Conservation (phyloP, 2,329 filamentous ascomycete genomes). For the Xylariaceae sp. region DNA sequence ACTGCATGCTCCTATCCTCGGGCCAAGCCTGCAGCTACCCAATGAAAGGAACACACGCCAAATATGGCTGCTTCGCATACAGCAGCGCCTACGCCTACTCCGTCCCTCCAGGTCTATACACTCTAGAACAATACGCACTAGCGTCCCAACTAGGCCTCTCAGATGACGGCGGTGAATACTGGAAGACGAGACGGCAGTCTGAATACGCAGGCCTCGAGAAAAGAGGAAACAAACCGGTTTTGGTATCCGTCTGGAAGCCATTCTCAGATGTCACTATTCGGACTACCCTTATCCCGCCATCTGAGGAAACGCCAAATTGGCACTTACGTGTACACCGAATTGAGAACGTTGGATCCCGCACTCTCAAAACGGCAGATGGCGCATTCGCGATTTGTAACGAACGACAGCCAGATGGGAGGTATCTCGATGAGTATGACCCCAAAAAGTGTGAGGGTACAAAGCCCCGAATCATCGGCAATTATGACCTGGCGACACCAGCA, state of each 20-base stretch:
- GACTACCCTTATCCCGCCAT: conserved; percentile 64
- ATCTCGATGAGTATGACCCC: conserved; percentile 49
- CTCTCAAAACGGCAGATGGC: conserved; percentile 70
- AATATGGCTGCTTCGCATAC: conserved; percentile 78
- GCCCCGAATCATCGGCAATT: conserved; percentile 59
- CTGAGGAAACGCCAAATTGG: conserved; percentile 61
- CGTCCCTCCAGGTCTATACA: conserved; percentile 72
- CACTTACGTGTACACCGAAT: conserved; percentile 66
- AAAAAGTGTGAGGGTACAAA: conserved; percentile 47
- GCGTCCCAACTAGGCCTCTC: conserved; percentile 74
- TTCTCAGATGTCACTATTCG: conserved; percentile 65
- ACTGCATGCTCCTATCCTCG: conserved; percentile 72
- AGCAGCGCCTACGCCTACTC: conserved; percentile 74
- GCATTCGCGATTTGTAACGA: conserved; percentile 67
- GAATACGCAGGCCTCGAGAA: conserved; percentile 61
- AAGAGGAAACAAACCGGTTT: conserved; percentile 48
- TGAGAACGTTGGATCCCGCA: conserved; percentile 47
- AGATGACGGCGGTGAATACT: conserved; percentile 74
- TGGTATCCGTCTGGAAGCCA: conserved; percentile 69
- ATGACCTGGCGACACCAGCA: conserved; percentile 54
- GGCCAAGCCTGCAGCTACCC: conserved; percentile 82
- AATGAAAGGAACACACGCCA: conserved; percentile 77
- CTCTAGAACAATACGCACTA: conserved; percentile 72
- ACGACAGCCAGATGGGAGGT: conserved; percentile 45
- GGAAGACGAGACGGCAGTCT: conserved; percentile 72